Base-by-base conservation (phyloP, 192 early-diverging fungal genomes). In the Coemansia sp. region DNA sequence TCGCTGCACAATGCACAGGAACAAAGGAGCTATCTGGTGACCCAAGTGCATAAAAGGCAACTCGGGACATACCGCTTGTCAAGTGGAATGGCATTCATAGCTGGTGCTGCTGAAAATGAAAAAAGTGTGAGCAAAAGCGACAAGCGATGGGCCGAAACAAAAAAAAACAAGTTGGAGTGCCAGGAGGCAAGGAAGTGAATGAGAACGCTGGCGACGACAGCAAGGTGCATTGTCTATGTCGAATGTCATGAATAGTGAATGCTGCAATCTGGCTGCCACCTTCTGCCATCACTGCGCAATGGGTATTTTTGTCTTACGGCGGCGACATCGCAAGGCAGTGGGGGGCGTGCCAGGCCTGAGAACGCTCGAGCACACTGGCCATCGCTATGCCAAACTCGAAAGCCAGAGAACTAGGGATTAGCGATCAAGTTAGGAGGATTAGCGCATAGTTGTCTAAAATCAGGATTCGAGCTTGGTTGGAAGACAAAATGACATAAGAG, bases 1-100 rank as follows among this genome's bases (percentile, higher is more conserved):
- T 63, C 34, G 38, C 10, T 18, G 62, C 62, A 61, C 59, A 63
- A 34, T 63, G 62, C n/a, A 41, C n/a, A 42, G 22, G 62, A 63
- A 63, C 34, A 63, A 63, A 20, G 34, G 62, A 16, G 34, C 33
- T 63, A 36, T 29, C 51, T n/a, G 51, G 51, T 54, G 51, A 54
- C 38, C 27, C 62, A 63, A 10, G 41, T 65, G 63, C 54, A 57
- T 57, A 29, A 57, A 57, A 57, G 27, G 8, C 54, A 57, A 31
- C 29, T 33, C 54, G 54, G 29, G 54, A 57, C 29, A 16, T 57
- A 15, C 29, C 12, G 27, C 54, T 16, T 15, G 54, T 57, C 54
- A 57, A 57, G 54, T 57, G 54, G 15, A 13, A 33, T 31, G 54
- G 54, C 54, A 57, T 57, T 57, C 54, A 31, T 31, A 57, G 54